These are phyloP conservation scores for Hordeum pubiflorum DNA, from an alignment of 202 grass and related monocot genomes.

Conservation along the genomic window DNA sequence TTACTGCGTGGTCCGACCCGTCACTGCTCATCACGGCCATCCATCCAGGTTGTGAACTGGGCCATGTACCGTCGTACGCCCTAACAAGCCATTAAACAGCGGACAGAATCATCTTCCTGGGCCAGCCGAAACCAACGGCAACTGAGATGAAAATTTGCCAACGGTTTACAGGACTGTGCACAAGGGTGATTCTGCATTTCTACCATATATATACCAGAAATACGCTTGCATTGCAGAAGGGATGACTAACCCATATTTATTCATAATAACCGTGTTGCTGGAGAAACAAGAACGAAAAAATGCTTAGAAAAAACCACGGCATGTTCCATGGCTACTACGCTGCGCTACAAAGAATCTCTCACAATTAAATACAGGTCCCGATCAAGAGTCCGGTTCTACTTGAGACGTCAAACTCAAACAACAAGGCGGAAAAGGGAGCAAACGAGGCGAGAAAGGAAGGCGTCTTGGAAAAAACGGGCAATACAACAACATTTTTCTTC, in stretches of 20 bases:
- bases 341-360: neutral
- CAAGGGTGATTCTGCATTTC: neutral
- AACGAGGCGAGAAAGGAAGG: neutral
- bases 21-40: neutral
- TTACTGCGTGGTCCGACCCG: constrained; percentile 26
- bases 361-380: neutral
- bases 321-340: neutral
- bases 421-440: neutral
- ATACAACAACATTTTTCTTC: constrained; percentile 24
- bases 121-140: neutral
- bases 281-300: neutral
- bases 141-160: neutral
- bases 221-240: neutral
- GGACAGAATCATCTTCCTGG: neutral
- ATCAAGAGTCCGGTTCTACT: neutral
- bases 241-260: neutral
- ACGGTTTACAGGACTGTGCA: neutral
- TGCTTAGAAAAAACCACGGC: neutral
- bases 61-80: neutral
- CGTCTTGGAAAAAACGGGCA: neutral
- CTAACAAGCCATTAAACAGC: neutral
- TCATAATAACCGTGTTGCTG: neutral
- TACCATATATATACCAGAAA: neutral
- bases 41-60: neutral
- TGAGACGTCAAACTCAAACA: neutral